Percentiles rank a stretch among this genome's conserved stretches.
phyloP scores from a whole-genome alignment of 2,329 filamentous ascomycete genomes.

The Teratosphaeria epicoccoides region DNA sequence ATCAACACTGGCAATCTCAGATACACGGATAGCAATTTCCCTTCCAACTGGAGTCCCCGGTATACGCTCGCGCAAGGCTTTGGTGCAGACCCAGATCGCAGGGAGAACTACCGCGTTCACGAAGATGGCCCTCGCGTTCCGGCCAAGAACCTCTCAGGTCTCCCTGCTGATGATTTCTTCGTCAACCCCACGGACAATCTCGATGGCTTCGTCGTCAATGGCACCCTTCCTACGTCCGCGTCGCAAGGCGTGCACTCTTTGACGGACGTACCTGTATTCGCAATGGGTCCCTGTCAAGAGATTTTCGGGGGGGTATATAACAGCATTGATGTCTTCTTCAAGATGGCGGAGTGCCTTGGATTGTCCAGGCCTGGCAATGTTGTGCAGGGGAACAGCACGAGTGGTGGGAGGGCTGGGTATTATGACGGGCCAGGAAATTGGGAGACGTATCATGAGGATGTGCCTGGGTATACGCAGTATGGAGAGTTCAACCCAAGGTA shows the following conservation, averaged over 20 bases:
- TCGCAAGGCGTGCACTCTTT: slow-evolving; percentile 65
- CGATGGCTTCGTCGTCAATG: slow-evolving; percentile 63
- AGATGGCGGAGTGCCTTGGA: slow-evolving; percentile 59
- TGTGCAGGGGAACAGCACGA: slow-evolving; percentile 3
- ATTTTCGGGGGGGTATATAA: slow-evolving; percentile 60
- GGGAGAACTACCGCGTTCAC: slow-evolving; percentile 56
- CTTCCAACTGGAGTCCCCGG: slow-evolving; percentile 72
- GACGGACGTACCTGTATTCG: slow-evolving; percentile 70
- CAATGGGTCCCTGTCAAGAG: slow-evolving; percentile 68
- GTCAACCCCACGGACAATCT: slow-evolving; percentile 57
- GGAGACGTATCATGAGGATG: slow-evolving; percentile 6
- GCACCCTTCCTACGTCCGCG: slow-evolving; percentile 53
- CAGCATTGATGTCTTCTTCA: slow-evolving; percentile 65
- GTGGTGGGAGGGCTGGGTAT: slow-evolving; percentile 7
- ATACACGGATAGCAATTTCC: slow-evolving; percentile 67
- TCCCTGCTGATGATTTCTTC: slow-evolving; percentile 44
- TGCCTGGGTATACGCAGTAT: slow-evolving; percentile 11
- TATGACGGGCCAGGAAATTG: slow-evolving; percentile 12
- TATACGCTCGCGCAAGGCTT: slow-evolving; percentile 69
- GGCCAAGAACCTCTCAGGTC: slow-evolving; percentile 44
- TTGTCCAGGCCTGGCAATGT: slow-evolving; percentile 23
- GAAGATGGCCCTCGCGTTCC: slow-evolving; percentile 53
- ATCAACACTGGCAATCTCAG: slow-evolving; percentile 47
- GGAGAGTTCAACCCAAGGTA: slow-evolving; percentile 12
- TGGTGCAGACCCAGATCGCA: slow-evolving; percentile 60